phyloP scores from a whole-genome alignment of 2,329 filamentous ascomycete species.

The Hypoxylon sp. region DNA sequence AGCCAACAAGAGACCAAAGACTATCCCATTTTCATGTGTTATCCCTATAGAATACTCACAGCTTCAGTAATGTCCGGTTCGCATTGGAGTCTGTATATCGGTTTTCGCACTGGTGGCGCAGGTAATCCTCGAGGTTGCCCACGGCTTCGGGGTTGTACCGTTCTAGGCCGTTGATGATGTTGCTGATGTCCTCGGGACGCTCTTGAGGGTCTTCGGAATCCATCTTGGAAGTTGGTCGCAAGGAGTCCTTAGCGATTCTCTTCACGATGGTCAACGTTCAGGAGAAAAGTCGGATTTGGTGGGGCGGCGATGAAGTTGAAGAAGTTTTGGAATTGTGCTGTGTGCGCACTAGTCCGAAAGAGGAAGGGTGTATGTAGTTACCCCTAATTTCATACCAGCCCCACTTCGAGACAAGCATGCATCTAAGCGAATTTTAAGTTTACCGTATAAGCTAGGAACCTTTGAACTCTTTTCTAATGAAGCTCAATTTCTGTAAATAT shows the following conservation, averaged over 20 bases:
- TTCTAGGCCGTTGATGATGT: constrained; percentile 96
- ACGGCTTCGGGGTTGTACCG: constrained; percentile 99
- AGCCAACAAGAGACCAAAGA: constrained; percentile 33
- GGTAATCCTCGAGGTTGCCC: constrained; percentile 91
- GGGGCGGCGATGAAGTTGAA: constrained; percentile 45
- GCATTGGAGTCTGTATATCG: constrained; percentile 96
- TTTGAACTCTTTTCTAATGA: neutral
- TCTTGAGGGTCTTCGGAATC: constrained; percentile 89
- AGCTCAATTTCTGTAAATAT: neutral
- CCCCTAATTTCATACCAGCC: neutral
- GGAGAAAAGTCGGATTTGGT: constrained; percentile 48
- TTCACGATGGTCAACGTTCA: constrained; percentile 45
- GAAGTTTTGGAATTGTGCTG: constrained; percentile 44
- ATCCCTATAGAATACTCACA: constrained; percentile 74
- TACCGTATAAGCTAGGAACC: neutral
- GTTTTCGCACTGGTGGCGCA: constrained; percentile 93
- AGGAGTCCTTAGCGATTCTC: constrained; percentile 30
- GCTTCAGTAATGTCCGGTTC: constrained; percentile 94
- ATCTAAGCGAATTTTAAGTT: constrained; percentile 2
- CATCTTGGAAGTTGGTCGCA: constrained; percentile 61
- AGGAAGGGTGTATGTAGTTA: constrained; percentile 32
- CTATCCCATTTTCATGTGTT: neutral
- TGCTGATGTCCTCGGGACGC: constrained; percentile 90
- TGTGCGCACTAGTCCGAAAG: constrained; percentile 46
- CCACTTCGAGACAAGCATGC: neutral